Evolutionary conservation across 768 basidiomycete species (phyloP), one percentile per base, ranked within the genome.

Genomic region (Mycena albidolilacea): DNA sequence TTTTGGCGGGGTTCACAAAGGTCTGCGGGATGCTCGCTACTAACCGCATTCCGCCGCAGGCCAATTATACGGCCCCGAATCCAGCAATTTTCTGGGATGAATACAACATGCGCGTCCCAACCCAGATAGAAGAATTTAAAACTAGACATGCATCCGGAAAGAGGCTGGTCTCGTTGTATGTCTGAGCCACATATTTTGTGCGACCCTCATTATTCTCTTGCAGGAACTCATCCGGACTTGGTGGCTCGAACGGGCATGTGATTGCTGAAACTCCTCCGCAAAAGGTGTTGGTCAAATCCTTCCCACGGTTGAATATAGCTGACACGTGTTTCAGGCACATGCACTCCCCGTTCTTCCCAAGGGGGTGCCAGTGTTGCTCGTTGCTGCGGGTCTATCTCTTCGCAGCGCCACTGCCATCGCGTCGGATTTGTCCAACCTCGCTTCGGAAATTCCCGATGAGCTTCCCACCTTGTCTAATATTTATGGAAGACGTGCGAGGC

Each of bases 191-290:
- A 41, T 41, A 41, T 10, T 1, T 1, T 17, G 41, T 39, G 10
- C 9, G 11, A 14, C 38, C 17, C 44, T 1, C 35, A 43, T 48
- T 83, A 69, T n/a, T 54, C 52, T 67, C 63, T 12, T 38, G 11
- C 55, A 39, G 44, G 30, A 67, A 64, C 54, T 30, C 52, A 67
- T 86, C 82, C 39, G 87, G 87, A 1, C 85, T 87, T 50, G 82
- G 84, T 30, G 87, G 87, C 21, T 80, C 82, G 12, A 86, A 85
- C 66, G 87, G 84, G 1, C 85, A 86, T 65, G 80, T 78, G n/a
- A 79, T 87, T 35, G 62, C 86, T 7, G 81, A 86, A 72, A 78
- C 78, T 38, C 80, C 84, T 8, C 81, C 84, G 41, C 19, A 37
- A 43, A 61, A 65, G 44, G 54, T 52, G n/a, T 37, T 54, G 14